Conservation (phyloP, 2,329 filamentous ascomycete species). For the Aspergillus pseudoterreus region DNA sequence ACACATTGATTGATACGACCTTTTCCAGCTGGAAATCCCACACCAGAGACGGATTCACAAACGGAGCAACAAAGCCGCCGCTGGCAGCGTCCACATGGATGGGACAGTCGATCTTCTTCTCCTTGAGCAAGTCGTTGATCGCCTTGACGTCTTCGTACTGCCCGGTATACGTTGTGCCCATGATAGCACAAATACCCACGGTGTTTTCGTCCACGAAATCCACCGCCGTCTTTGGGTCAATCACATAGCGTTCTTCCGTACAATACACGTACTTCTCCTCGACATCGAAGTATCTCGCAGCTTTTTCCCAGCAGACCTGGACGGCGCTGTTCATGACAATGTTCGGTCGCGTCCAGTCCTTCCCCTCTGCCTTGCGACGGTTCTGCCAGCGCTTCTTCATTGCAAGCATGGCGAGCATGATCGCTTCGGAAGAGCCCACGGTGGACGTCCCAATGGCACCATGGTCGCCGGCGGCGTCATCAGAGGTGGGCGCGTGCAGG, state of each 20-base stretch:
- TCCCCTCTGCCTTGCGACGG: slow-evolving; percentile 55
- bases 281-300: slow-evolving; percentile 70
- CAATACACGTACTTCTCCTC: slow-evolving; percentile 45
- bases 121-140: slow-evolving; percentile 62
- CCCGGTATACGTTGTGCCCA: slow-evolving; percentile 70
- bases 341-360: slow-evolving; percentile 63
- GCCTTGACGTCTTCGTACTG: slow-evolving; percentile 70
- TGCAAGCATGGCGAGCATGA: slow-evolving; percentile 66
- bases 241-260: slow-evolving; percentile 60
- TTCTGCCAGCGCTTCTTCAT: slow-evolving; percentile 76
- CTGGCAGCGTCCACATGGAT: slow-evolving; percentile 51
- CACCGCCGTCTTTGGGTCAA: slow-evolving; percentile 62
- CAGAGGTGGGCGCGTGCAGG: slow-evolving; percentile 56
- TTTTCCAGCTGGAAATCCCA: slow-evolving; percentile 27
- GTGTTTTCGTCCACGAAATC: slow-evolving; percentile 72
- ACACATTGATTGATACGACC: slow-evolving; percentile 58
- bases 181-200: slow-evolving; percentile 70
- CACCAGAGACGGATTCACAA: slow-evolving; percentile 31
- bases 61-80: slow-evolving; percentile 43
- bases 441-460: slow-evolving; percentile 66
- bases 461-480: slow-evolving; percentile 40
- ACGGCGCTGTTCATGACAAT: slow-evolving; percentile 73
- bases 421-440: slow-evolving; percentile 68
- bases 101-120: slow-evolving; percentile 41
- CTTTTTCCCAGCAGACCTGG: slow-evolving; percentile 70